These are phyloP conservation scores for Euphorbia corollata DNA, from an alignment of 441 rosid genomes.

Conservation along the genomic window DNA sequence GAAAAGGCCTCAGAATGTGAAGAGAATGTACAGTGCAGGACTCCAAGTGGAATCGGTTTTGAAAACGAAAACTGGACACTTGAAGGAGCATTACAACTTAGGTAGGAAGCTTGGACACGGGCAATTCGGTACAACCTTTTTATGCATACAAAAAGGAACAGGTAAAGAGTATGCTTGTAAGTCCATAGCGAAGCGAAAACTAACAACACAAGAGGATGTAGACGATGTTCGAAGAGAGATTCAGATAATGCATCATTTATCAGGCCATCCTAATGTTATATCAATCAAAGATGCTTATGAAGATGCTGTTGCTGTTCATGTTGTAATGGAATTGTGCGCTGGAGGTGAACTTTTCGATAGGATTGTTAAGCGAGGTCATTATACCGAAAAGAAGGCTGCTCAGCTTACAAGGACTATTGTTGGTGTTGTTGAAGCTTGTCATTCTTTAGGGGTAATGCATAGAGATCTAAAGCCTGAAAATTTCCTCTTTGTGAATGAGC, in stretches of 20 bases:
- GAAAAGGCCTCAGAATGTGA: constrained; percentile 45
- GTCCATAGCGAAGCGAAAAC: constrained; percentile 72
- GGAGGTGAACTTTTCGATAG: constrained; percentile 97
- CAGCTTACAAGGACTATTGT: constrained; percentile 68
- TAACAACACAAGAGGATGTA: constrained; percentile 59
- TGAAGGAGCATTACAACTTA: constrained; percentile 66
- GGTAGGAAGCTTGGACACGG: constrained; percentile 95
- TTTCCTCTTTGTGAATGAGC: constrained; percentile 62
- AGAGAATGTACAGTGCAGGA: constrained; percentile 54
- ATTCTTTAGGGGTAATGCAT: constrained; percentile 94
- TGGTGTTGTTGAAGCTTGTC: constrained; percentile 81
- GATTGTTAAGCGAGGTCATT: constrained; percentile 83
- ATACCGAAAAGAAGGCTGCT: constrained; percentile 77
- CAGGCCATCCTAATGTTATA: constrained; percentile 81
- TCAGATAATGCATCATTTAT: constrained; percentile 90
- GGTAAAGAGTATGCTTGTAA: constrained; percentile 74
- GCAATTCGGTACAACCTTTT: constrained; percentile 86
- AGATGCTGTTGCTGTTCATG: constrained; percentile 84
- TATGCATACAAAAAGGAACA: constrained; percentile 58
- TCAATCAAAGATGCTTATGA: constrained; percentile 82
- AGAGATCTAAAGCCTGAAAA: constrained; percentile 98
- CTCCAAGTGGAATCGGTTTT: constrained; percentile 62
- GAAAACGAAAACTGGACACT: constrained; percentile 64
- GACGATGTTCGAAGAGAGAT: constrained; percentile 95
- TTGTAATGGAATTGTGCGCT: constrained; percentile 86